Conservation (phyloP, 2,329 filamentous ascomycete genomes). For the Zelopaecilomyces penicillatus region DNA sequence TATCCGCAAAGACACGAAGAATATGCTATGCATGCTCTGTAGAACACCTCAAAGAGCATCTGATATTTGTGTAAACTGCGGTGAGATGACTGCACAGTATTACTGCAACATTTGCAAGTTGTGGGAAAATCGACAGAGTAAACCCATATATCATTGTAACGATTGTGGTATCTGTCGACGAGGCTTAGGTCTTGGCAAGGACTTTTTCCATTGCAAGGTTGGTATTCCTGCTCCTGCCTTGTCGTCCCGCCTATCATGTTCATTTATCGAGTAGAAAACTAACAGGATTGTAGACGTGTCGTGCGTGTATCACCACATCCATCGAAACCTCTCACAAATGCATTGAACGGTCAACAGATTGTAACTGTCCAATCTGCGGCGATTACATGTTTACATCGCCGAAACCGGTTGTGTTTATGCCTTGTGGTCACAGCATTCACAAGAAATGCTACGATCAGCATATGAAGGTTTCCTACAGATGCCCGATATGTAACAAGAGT, state of each 20-base stretch:
- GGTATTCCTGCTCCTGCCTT: constrained; percentile 12
- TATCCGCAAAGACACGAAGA: constrained; percentile 72
- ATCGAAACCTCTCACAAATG: constrained; percentile 82
- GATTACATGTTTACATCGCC: constrained; percentile 95
- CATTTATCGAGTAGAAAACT: background rate
- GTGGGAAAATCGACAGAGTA: constrained; percentile 88
- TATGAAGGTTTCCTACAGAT: constrained; percentile 86
- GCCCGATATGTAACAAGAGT: constrained; percentile 91
- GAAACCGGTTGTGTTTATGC: constrained; percentile 83
- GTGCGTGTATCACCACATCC: constrained; percentile 86
- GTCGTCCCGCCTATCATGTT: no score
- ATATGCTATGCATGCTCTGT: constrained; percentile 98
- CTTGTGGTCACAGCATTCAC: constrained; percentile 93
- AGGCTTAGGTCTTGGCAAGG: constrained; percentile 85
- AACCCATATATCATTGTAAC: constrained; percentile 90
- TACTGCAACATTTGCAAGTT: constrained; percentile 93
- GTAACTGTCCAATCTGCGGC: constrained; percentile 92
- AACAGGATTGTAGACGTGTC: constrained; percentile 57
- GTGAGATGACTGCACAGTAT: constrained; percentile 71
- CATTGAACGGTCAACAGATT: constrained; percentile 88
- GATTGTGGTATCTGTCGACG: constrained; percentile 94
- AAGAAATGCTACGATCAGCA: constrained; percentile 81
- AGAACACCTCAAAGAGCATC: constrained; percentile 73
- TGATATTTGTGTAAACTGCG: constrained; percentile 71
- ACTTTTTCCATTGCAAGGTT: constrained; percentile 98